Conservation (phyloP, 2,329 filamentous ascomycete genomes). For the Clarireedia sp. region DNA sequence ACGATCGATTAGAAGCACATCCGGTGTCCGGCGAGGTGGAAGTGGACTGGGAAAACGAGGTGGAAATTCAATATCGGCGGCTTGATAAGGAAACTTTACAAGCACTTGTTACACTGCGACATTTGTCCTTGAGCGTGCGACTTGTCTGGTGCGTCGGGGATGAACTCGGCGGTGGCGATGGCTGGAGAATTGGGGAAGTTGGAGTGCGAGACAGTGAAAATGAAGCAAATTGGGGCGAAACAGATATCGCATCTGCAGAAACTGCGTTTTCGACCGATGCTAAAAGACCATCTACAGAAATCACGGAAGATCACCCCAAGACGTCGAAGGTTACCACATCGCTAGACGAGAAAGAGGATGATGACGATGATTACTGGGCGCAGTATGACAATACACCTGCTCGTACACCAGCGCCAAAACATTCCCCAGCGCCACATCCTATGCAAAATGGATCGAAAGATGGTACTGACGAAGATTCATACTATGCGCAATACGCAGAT, state of each 20-base stretch:
- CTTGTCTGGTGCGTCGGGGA: slow-evolving; percentile 60
- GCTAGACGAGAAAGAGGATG: slow-evolving; percentile 46
- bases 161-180: slow-evolving; percentile 48
- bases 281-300: neutral
- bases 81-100: slow-evolving; percentile 70
- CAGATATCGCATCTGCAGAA: slow-evolving; percentile 53
- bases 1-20: slow-evolving; percentile 66
- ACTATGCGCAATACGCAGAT: slow-evolving; percentile 68
- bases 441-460: slow-evolving; percentile 5
- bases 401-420: slow-evolving; percentile 53
- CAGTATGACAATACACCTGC: slow-evolving; percentile 66
- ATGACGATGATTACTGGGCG: slow-evolving; percentile 74
- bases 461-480: slow-evolving; percentile 54
- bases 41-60: slow-evolving; percentile 58
- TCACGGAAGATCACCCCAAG: neutral
- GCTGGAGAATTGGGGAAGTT: slow-evolving; percentile 68
- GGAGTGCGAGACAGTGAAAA: slow-evolving; percentile 48
- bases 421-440: slow-evolving; percentile 50
- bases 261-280: slow-evolving; percentile 38
- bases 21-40: slow-evolving; percentile 75
- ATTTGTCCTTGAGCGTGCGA: slow-evolving; percentile 55
- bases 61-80: slow-evolving; percentile 55
- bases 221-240: slow-evolving; percentile 41
- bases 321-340: neutral
- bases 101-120: slow-evolving; percentile 52